Base-by-base conservation (phyloP, 1,139 yeast species). In the Saccharomyces hybrid region DNA sequence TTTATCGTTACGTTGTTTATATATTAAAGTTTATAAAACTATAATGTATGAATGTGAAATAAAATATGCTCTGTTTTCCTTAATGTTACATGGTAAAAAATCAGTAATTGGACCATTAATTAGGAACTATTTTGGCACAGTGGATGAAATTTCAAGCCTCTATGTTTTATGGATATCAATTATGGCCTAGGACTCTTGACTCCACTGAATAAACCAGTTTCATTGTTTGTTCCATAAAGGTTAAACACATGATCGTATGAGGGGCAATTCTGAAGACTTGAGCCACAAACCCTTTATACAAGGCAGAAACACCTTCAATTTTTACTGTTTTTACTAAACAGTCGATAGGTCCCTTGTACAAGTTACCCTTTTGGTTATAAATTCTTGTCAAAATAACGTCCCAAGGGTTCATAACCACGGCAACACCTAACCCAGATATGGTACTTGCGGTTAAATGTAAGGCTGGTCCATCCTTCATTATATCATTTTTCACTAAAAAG, bases 211-310 rank as follows among this genome's bases (percentile, higher is more conserved):
- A 74, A 57, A 79, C 78, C 54, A 81, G 73, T 62, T 82, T 81
- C 89, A 89, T 85, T 29, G 96, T 85, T 67, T 88, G 96, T 73
- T 93, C 99, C 96, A 93, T 88, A 68, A 93, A 89, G 68, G 90
- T 89, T 69, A 93, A 78, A 31, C 95, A 87, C 65, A 93, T 77
- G 53, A 93, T 84, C 2, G 98, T 90, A 70, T 93, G 99, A 21
- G 99, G 99, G 1, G 95, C 97, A 56, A 93, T 85, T 74, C 99
- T 81, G 71, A 90, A 76, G 55, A 91, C 75, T 67, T 93, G 98
- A 1, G 99, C 97, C 72, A 85, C 83, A 70, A 93, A 91, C 7
- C 99, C 99, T 74, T 93, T 93, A 72, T 91, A 93, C 52, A 93
- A 78, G 0, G 99, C 98, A 50, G 79, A 68, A 2, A 85, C 71